Evolutionary conservation across 164 flowering plant species (phyloP).

Genomic region (Euptelea pleiosperma): DNA sequence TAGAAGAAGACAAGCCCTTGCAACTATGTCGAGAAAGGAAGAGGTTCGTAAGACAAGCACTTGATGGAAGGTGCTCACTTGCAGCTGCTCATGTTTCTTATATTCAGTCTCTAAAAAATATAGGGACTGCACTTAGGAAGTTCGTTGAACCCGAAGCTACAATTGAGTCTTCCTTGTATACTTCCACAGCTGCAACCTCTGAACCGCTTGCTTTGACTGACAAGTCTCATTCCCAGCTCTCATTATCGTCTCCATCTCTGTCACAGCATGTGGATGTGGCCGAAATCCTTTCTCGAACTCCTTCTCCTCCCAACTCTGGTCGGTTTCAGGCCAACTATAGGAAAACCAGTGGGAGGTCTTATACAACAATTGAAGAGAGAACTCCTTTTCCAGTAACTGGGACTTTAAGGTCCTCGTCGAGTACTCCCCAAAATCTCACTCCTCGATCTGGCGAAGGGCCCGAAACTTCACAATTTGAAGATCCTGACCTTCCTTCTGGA

Average conservation of each 20-base stretch:
- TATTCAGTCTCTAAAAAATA: conserved; percentile 57
- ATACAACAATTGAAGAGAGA: conserved; percentile 66
- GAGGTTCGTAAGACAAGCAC: conserved; percentile 74
- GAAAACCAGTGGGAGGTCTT: conserved; percentile 49
- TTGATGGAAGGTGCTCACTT: conserved; percentile 80
- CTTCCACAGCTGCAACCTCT: conserved; percentile 68
- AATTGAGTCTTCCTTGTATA: conserved; percentile 55
- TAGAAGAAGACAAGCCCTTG: conserved; percentile 84
- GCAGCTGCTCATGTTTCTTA: conserved; percentile 81
- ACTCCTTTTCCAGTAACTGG: conserved; percentile 41
- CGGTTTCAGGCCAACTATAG: conserved; percentile 55
- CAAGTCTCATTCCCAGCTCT: conserved; percentile 64
- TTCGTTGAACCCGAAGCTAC: conserved; percentile 70
- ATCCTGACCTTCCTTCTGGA: conserved; percentile 33
- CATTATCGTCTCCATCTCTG: conserved; percentile 59
- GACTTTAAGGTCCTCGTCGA: conserved; percentile 45
- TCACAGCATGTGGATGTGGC: conserved; percentile 54
- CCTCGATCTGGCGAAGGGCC: conserved; percentile 41
- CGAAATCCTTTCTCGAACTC: conserved; percentile 54
- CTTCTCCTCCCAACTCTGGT: conserved; percentile 59
- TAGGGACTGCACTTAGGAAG: conserved; percentile 65
- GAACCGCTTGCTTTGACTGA: conserved; percentile 65
- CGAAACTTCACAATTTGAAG: conserved; percentile 39
- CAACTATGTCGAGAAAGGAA: conserved; percentile 85
- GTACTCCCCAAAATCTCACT: conserved; percentile 40